These are phyloP conservation scores for Mucor lusitanicus DNA, from an alignment of 371 early-diverging fungal genomes.

Conservation along the genomic window DNA sequence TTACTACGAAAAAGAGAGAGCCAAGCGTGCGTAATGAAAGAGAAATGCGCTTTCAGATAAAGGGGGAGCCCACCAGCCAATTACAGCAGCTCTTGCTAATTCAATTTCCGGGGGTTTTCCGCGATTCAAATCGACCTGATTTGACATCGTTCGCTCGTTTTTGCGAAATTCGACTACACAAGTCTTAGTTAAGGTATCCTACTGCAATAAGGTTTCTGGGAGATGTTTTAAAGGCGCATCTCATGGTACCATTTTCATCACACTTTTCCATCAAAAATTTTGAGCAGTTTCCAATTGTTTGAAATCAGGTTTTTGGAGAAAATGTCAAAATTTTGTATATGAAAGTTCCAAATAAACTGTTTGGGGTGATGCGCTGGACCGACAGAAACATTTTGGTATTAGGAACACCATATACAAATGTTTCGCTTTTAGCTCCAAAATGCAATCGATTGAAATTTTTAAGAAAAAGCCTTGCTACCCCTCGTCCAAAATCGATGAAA, in stretches of 20 bases:
- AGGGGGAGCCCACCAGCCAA: neutral
- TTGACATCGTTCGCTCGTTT: neutral
- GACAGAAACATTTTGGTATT: neutral
- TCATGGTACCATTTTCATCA: neutral
- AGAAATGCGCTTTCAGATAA: neutral
- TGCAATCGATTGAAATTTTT: neutral
- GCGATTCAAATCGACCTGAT: neutral
- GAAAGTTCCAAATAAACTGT: neutral
- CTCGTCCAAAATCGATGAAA: neutral
- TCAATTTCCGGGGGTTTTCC: neutral
- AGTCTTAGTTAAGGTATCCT: neutral
- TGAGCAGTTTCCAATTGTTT: neutral
- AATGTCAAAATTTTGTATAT: neutral
- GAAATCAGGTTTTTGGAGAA: neutral
- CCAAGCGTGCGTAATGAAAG: neutral
- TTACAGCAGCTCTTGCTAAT: neutral
- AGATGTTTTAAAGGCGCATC: neutral
- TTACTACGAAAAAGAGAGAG: neutral
- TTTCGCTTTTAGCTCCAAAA: neutral
- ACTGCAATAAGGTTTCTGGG: neutral
- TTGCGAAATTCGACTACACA: neutral
- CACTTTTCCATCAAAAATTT: neutral
- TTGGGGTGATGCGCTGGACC: neutral
- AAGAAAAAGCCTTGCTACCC: neutral
- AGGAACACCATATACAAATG: neutral